Percentiles rank a stretch among this genome's conserved stretches.
Evolutionary conservation across 495 filamentous ascomycete species (phyloP).

Genomic region (Cenococcum geophilum): DNA sequence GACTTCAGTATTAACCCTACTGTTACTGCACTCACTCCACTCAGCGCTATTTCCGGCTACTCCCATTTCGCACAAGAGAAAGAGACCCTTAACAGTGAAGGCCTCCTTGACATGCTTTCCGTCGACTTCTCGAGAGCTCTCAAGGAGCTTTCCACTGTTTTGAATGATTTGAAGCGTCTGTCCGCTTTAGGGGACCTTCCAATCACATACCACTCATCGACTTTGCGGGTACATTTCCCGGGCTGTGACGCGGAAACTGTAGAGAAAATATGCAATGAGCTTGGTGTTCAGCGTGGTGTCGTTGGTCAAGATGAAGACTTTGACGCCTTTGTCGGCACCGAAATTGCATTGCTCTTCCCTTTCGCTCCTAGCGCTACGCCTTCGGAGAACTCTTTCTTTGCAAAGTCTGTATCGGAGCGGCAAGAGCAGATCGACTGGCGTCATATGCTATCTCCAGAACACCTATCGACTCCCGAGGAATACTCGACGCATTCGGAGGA

Average conservation of each 20-base stretch:
- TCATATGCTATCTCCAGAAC: conserved; percentile 49
- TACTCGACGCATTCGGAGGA: conserved; percentile 37
- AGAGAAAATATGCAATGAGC: conserved; percentile 75
- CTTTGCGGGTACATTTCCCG: conserved; percentile 77
- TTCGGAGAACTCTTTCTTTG: conserved; percentile 34
- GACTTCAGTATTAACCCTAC: conserved; percentile 85
- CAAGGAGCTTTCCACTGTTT: conserved; percentile 70
- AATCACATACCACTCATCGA: conserved; percentile 58
- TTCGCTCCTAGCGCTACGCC: conserved; percentile 60
- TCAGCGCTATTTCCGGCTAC: conserved; percentile 41
- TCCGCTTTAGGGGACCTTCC: conserved; percentile 75
- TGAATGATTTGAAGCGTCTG: conserved; percentile 75
- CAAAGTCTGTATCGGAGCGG: conserved; percentile 23
- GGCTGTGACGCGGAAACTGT: conserved; percentile 84
- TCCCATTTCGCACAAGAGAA: conserved; percentile 19
- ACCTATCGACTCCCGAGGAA: conserved; percentile 18
- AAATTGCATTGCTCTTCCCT: conserved; percentile 74
- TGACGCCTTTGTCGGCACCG: conserved; percentile 39
- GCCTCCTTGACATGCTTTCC: conserved; percentile 75
- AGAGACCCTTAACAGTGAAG: conserved; percentile 63
- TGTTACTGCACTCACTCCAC: conserved; percentile 69
- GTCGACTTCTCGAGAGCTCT: conserved; percentile 84
- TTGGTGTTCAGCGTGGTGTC: conserved; percentile 71
- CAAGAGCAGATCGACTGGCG: conserved; percentile 47
- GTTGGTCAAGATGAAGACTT: conserved; percentile 66